Evolutionary conservation across 139 green algal genomes (phyloP), one percentile per base, ranked within the genome.

Genomic region (Coccomyxa sp.): DNA sequence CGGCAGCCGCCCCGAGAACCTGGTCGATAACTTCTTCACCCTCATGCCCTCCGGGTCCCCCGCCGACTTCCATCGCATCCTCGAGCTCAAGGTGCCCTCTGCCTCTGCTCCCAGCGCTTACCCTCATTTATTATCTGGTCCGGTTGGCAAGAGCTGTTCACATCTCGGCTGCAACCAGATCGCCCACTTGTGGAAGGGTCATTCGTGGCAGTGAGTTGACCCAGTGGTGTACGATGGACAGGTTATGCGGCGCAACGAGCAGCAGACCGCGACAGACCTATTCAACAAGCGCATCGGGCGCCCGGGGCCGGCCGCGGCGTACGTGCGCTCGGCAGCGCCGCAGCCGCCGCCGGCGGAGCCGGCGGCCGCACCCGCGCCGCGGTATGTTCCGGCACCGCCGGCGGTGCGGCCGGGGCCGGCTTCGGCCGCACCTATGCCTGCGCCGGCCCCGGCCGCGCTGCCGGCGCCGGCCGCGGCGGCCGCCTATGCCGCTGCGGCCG

Each of bases 11-110:
- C 71, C 82, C 0, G 92, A 95, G 67, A 89, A 79, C 51, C 76
- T 97, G 57, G 88, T 88, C n/a, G 90, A 96, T 82, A 93, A 93
- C 60, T 97, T 95, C 83, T 87, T 88, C 38, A 90, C 93, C 78
- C 90, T 97, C 58, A 84, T 96, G 74, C 90, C 93, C 13, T 80
- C 88, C 12, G 90, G 79, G 3, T 82, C 86, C 1, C 58, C 89
- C 45, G 82, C 84, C 1, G 92, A 96, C 81, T 97, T 94, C 83
- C 89, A 92, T 30, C 83, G 85, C 68, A 93, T 95, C 18, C 80
- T 94, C 11, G 94, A 97, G 60, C 87, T 97, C 63, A 97, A 96
- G 88, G 93, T 84, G 51, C 0, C 77, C 0, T 0, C n/a, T 60
- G 10, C 3, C 38, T 51, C 38, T 7, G 11, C 0, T 71, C 14